Evolutionary conservation across 257 asterid genomes (phyloP).

Genomic region (Ehretia macrophylla): DNA sequence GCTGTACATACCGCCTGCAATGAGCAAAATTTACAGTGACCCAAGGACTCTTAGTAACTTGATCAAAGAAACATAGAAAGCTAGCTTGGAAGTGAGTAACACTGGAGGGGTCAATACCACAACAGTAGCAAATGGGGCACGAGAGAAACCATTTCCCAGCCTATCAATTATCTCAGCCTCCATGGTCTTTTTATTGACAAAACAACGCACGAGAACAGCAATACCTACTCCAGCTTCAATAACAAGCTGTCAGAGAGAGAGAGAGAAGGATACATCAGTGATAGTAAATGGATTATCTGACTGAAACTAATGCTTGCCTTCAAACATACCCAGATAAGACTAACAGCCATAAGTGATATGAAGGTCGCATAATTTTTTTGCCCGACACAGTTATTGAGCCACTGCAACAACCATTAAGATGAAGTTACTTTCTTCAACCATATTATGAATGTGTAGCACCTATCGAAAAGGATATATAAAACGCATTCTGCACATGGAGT

Average conservation of each 20-base stretch:
- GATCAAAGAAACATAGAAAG: neutral
- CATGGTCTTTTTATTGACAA: slow-evolving; percentile 59
- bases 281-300: neutral
- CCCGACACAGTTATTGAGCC: slow-evolving; percentile 99
- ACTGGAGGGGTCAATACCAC: slow-evolving; percentile 57
- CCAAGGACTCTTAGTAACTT: too few species aligned
- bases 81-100: slow-evolving; percentile 4
- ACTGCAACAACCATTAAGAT: slow-evolving; percentile 42
- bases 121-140: slow-evolving; percentile 93
- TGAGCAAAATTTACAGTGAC: neutral
- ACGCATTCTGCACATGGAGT: slow-evolving; percentile 7
- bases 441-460: neutral
- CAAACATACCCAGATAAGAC: slow-evolving; percentile 88
- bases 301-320: slow-evolving; percentile 2
- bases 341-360: slow-evolving; percentile 76
- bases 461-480: slow-evolving; percentile 9
- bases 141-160: slow-evolving; percentile 96
- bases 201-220: slow-evolving; percentile 86
- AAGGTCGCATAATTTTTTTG: slow-evolving; percentile 82
- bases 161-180: slow-evolving; percentile 84
- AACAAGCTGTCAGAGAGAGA: slow-evolving; percentile 55
- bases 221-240: slow-evolving; percentile 87
- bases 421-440: slow-evolving; percentile 29
- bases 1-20: slow-evolving; percentile 90
- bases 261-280: slow-evolving; percentile 14